Conservation (phyloP, 2,329 filamentous ascomycete species). For the Chaetomiaceae sp. region DNA sequence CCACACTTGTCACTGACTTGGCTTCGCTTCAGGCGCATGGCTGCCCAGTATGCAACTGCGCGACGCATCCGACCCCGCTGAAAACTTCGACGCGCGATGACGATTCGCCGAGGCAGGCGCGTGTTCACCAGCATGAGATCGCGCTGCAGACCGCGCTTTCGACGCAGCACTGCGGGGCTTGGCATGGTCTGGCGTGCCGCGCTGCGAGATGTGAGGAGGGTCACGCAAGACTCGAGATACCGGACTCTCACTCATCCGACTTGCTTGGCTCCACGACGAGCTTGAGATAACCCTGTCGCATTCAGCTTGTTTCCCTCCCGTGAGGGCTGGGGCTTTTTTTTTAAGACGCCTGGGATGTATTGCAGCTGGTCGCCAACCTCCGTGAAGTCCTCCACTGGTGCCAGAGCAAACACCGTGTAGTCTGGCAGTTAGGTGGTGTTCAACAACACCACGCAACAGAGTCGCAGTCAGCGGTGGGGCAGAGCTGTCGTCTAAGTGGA, state of each 20-base stretch:
- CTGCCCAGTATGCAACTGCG: constrained; percentile 27
- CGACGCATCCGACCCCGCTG: constrained; percentile 22
- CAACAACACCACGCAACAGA: neutral
- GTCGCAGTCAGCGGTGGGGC: neutral
- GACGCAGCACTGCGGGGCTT: neutral
- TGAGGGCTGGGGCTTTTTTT: too few species aligned
- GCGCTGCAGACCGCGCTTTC: constrained; percentile 8
- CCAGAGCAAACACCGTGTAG: too few species aligned
- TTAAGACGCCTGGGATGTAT: too few species aligned
- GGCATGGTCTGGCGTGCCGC: neutral
- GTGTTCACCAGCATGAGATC: constrained; percentile 14
- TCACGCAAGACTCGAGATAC: constrained; percentile 1
- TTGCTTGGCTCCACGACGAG: too few species aligned
- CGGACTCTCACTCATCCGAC: too few species aligned
- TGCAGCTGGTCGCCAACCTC: too few species aligned
- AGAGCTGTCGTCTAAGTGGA: too few species aligned
- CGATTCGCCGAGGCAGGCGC: constrained; percentile 18
- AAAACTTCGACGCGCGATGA: neutral
- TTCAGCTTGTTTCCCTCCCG: too few species aligned
- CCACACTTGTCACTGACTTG: too few species aligned
- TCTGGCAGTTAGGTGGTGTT: too few species aligned
- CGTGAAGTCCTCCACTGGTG: too few species aligned
- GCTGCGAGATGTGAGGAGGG: neutral
- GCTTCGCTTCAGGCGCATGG: constrained; percentile 22
- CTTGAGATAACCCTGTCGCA: too few species aligned